A percentile compares a stretch with the other conserved stretches of the same genome.
These are phyloP conservation scores for Kokia cookei DNA, from an alignment of 441 rosid species.

Conservation along the genomic window DNA sequence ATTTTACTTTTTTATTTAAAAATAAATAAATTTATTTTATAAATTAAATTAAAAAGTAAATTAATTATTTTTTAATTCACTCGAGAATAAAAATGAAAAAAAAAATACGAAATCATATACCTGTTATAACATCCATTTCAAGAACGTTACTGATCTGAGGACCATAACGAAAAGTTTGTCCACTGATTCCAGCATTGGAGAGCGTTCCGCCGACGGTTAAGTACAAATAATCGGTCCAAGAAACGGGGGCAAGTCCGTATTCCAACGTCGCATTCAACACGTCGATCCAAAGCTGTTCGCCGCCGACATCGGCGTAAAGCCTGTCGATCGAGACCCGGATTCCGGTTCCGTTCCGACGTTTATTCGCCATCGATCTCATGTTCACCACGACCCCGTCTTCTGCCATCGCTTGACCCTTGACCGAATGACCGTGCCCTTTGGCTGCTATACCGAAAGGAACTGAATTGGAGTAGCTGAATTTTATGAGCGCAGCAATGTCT, in stretches of 20 bases:
- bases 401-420: conserved; percentile 73
- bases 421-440: conserved; percentile 73
- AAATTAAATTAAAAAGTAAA: no score
- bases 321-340: conserved; percentile 26
- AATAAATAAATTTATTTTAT: no score
- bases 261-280: conserved; percentile 43
- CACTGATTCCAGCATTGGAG: conserved; percentile 90
- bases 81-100: no score
- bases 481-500: conserved; percentile 48
- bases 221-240: conserved; percentile 87
- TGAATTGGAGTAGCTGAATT: conserved; percentile 30
- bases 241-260: conserved; percentile 63
- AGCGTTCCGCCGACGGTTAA: conserved; percentile 91
- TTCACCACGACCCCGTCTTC: conserved; percentile 62
- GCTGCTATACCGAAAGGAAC: conserved; percentile 56
- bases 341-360: conserved; percentile 18
- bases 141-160: conserved; percentile 89
- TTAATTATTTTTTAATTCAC: no score
- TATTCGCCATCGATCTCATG: conserved; percentile 47
- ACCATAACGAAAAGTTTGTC: conserved; percentile 73
- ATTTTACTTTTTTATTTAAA: no score
- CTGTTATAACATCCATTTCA: conserved; percentile 81
- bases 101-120: conserved; percentile 21
- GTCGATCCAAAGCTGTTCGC: conserved; percentile 78
- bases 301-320: conserved; percentile 70